Percentiles rank a stretch among this genome's conserved stretches.
phyloP scores from a whole-genome alignment of 2,329 filamentous ascomycete species.

The Berkeleyomyces rouxiae region DNA sequence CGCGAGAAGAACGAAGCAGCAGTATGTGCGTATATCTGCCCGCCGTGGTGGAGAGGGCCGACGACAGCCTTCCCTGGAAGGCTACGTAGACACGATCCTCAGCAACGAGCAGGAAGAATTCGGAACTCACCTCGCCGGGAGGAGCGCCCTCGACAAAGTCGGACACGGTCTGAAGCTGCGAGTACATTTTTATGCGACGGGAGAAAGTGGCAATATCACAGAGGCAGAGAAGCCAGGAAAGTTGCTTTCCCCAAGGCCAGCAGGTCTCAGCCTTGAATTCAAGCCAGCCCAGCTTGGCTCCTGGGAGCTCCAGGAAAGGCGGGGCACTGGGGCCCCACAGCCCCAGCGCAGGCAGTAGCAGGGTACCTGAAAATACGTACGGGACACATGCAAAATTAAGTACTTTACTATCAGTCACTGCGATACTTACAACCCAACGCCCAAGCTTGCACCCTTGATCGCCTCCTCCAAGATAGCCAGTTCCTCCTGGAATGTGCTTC shows the following conservation, averaged over 20 bases:
- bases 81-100: neutral
- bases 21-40: neutral
- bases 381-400: neutral
- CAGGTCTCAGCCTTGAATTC: neutral
- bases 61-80: constrained; percentile 4
- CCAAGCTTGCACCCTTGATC: neutral
- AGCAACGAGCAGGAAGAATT: neutral
- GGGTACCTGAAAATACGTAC: neutral
- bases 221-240: neutral
- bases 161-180: constrained; percentile 11
- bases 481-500: neutral
- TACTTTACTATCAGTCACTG: neutral
- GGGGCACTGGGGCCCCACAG: neutral
- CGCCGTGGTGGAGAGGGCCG: neutral
- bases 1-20: neutral
- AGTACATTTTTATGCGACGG: constrained; percentile 2
- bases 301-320: neutral
- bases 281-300: neutral
- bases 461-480: neutral
- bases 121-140: constrained; percentile 10
- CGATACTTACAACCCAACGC: neutral
- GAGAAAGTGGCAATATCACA: neutral
- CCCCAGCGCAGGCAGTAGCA: neutral
- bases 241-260: neutral
- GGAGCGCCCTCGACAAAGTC: constrained; percentile 12